These are phyloP conservation scores for Artemisia tridentata DNA, from an alignment of 129 eudicot species.

Conservation along the genomic window DNA sequence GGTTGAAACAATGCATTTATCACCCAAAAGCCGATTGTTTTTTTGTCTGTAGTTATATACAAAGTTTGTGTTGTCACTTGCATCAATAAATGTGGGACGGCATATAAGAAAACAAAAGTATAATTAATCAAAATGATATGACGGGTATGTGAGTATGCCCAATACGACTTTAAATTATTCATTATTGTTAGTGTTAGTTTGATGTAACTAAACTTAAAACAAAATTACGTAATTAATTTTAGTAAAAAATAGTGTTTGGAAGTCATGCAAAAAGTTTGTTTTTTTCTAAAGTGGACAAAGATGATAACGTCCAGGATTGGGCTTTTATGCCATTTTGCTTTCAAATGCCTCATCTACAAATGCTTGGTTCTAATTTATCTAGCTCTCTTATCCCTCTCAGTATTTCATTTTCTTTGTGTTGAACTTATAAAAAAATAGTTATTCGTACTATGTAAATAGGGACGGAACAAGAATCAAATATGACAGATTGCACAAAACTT, in stretches of 20 bases:
- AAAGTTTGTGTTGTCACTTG: constrained; percentile 12
- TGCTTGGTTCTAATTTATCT: constrained; percentile 34
- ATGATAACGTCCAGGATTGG: constrained; percentile 34
- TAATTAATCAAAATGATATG: neutral
- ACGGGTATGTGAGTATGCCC: neutral
- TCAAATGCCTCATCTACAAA: constrained; percentile 39
- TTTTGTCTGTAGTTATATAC: neutral
- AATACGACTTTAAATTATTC: neutral
- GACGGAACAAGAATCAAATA: too few relatives aligned
- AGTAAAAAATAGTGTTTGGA: neutral
- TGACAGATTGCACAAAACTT: too few relatives aligned
- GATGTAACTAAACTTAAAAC: neutral
- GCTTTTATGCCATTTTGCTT: constrained; percentile 18
- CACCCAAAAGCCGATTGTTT: constrained; percentile 12
- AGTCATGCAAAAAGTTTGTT: constrained; percentile 6
- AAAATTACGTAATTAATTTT: neutral
- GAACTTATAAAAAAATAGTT: too few relatives aligned
- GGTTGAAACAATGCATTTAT: constrained; percentile 31
- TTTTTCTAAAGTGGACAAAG: constrained; percentile 11
- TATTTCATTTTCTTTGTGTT: too few relatives aligned
- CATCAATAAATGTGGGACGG: constrained; percentile 27
- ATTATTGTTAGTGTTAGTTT: neutral
- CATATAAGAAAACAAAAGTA: neutral
- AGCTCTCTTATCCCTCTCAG: constrained; percentile 18
- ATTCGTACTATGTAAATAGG: too few relatives aligned